A percentile compares a stretch with the other conserved stretches of the same genome.
These are phyloP conservation scores for Macaranga tanarius DNA, from an alignment of 441 rosid species.

Conservation along the genomic window DNA sequence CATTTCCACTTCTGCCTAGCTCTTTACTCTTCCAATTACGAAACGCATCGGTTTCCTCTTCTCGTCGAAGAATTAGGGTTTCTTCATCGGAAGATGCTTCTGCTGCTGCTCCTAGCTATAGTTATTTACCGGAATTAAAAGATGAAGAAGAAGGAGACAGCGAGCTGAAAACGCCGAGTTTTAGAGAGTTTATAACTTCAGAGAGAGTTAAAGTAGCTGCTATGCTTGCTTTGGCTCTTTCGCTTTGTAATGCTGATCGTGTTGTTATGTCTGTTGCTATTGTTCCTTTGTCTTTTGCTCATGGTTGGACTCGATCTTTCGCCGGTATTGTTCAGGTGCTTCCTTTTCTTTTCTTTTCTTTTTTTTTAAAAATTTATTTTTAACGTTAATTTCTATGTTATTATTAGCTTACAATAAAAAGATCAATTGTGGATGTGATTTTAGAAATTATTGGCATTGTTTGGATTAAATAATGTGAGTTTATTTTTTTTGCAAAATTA, in stretches of 20 bases:
- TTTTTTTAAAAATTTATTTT: not conserved
- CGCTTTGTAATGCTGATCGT: constrained; percentile 91
- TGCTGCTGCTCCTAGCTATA: constrained; percentile 19
- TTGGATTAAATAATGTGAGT: too few relatives aligned
- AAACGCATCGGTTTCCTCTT: constrained; percentile 20
- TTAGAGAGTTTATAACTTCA: constrained; percentile 81
- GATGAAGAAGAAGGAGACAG: constrained; percentile 25
- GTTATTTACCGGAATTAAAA: constrained; percentile 17
- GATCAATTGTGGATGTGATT: too few relatives aligned
- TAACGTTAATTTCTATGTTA: too few relatives aligned
- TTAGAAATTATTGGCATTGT: too few relatives aligned
- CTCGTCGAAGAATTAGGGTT: constrained; percentile 35
- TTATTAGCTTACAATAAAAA: too few relatives aligned
- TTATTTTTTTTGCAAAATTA: too few relatives aligned
- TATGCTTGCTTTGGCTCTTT: constrained; percentile 81
- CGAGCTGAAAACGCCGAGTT: constrained; percentile 39
- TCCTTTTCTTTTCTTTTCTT: not conserved
- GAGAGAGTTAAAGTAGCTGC: constrained; percentile 93
- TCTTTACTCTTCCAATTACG: constrained; percentile 12
- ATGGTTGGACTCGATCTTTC: constrained; percentile 97
- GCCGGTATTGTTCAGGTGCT: constrained; percentile 91
- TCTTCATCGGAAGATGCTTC: constrained; percentile 45
- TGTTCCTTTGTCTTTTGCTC: constrained; percentile 70
- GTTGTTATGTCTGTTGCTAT: constrained; percentile 96
- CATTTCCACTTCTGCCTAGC: too few relatives aligned